phyloP scores from a whole-genome alignment of 371 early-diverging fungal genomes.

The Saksenaea oblongispora region DNA sequence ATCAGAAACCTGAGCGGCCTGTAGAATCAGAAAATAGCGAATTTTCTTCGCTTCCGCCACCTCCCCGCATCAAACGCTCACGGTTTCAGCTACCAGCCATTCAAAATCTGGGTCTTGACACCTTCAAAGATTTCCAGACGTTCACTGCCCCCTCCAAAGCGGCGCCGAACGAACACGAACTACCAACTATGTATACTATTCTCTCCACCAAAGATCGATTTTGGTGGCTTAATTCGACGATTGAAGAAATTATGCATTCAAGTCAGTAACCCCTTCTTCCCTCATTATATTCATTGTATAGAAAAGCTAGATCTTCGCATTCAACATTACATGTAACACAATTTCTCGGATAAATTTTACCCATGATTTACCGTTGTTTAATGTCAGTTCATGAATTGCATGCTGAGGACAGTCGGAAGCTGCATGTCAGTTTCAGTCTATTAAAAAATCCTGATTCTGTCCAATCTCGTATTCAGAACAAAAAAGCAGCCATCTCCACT shows the following conservation, averaged over 20 bases:
- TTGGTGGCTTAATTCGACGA: conserved; percentile 22
- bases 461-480: not conserved
- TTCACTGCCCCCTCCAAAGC: not conserved
- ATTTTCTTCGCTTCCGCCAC: conserved; percentile 18
- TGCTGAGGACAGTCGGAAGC: too few relatives aligned
- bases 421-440: too few relatives aligned
- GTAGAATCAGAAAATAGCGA: not conserved
- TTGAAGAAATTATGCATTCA: conserved; percentile 20
- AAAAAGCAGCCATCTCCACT: too few relatives aligned
- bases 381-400: not conserved
- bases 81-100: conserved; percentile 14
- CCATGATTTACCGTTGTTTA: not conserved
- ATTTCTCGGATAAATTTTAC: not conserved
- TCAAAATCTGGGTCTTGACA: conserved; percentile 1
- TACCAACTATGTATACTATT: conserved; percentile 14
- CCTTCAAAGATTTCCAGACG: conserved; percentile 8
- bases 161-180: not conserved
- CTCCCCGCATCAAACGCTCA: conserved; percentile 27
- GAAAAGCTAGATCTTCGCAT: not conserved
- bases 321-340: not conserved
- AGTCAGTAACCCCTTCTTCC: not conserved
- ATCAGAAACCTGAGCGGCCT: not conserved
- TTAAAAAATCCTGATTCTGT: not conserved
- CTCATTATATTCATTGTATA: not conserved
- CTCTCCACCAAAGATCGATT: conserved; percentile 19